phyloP scores from a whole-genome alignment of 345 rosid species.

The Gossypium australe region DNA sequence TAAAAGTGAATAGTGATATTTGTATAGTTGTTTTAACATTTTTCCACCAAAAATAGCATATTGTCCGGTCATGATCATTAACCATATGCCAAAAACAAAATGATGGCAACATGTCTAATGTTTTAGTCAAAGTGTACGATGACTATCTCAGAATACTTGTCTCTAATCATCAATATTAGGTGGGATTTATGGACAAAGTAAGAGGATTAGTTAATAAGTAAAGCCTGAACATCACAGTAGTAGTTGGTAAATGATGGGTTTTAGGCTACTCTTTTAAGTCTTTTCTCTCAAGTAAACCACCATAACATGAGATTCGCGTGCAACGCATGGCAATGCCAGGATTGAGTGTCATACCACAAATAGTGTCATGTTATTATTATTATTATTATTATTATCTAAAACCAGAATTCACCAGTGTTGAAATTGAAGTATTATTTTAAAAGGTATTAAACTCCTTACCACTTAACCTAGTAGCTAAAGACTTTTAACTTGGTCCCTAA shows the following conservation, averaged over 20 bases:
- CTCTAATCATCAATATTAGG: slow-evolving; percentile 5
- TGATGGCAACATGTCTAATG: slow-evolving; percentile 8
- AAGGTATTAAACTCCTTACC: no score
- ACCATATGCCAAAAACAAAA: slow-evolving; percentile 4
- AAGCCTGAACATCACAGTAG: slow-evolving; percentile 24
- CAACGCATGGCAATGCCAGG: slow-evolving; percentile 33
- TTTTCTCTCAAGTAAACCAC: slow-evolving; percentile 14
- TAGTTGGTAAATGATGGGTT: slow-evolving; percentile 33
- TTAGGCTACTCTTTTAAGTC: background rate
- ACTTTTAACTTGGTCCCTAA: no score
- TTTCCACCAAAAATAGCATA: background rate
- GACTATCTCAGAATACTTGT: background rate
- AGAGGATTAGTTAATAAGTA: slow-evolving; percentile 25
- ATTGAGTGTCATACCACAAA: slow-evolving; percentile 37
- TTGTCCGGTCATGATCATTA: background rate
- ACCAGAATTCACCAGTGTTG: no score
- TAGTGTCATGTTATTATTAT: background rate
- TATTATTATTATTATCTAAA: no score
- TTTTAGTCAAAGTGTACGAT: slow-evolving; percentile 3
- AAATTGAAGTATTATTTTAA: no score
- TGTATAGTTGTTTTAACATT: no score
- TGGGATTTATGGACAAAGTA: background rate
- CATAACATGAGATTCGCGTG: slow-evolving; percentile 41
- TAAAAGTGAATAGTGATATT: no score
- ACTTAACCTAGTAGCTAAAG: no score